Conservation (phyloP, 371 early-diverging fungal genomes). For the Actinomucor elegans region DNA sequence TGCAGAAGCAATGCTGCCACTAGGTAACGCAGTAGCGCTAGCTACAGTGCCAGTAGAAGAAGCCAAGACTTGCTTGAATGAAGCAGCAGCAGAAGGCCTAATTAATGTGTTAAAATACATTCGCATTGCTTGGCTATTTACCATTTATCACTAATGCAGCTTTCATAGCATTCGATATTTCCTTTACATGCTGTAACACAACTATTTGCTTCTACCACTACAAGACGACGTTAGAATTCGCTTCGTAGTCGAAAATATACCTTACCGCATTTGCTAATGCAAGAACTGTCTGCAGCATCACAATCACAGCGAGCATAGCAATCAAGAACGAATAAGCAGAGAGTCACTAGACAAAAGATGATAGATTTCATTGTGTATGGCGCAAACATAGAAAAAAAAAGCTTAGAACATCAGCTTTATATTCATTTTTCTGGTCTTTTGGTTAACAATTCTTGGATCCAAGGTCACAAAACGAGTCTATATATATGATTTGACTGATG, state of each 20-base stretch:
- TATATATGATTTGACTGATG: too few species aligned
- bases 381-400: too few species aligned
- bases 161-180: constrained; percentile 7
- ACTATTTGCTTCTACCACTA: constrained; percentile 10
- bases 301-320: background rate
- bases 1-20: too few species aligned
- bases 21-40: too few species aligned
- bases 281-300: background rate
- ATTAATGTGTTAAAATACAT: background rate
- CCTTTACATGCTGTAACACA: constrained; percentile 16
- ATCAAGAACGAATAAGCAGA: background rate
- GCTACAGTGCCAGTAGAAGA: too few species aligned
- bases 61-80: too few species aligned
- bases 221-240: background rate
- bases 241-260: background rate
- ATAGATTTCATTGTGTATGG: background rate
- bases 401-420: background rate
- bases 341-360: background rate
- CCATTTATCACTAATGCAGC: constrained; percentile 19
- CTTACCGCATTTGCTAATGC: background rate
- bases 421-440: too few species aligned
- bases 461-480: too few species aligned
- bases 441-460: too few species aligned
- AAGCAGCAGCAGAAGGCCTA: constrained; percentile 2
- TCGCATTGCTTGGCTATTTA: background rate